Evolutionary conservation across 768 basidiomycete species (phyloP), one percentile per base, ranked within the genome.

Genomic region (Termitomyces sp.): DNA sequence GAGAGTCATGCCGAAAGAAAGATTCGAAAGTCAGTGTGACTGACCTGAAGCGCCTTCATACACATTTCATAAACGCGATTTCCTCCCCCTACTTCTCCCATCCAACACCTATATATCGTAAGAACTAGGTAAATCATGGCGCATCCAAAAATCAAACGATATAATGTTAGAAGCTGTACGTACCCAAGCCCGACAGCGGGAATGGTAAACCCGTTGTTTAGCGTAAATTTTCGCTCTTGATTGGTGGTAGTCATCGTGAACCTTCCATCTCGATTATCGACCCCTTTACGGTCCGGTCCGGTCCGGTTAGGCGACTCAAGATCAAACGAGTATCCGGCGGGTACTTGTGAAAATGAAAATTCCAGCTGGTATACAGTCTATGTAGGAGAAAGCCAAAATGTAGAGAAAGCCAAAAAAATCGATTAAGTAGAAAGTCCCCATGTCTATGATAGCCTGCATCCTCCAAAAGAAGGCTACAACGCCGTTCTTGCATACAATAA

Each of bases 51-150:
- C 12, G 74, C 73, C 26, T 69, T 69, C 26, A 60, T 52, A 37
- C 69, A 72, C 72, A 76, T 76, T 12, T 74, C 62, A 34, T 70
- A 65, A 10, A 78, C 78, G 24, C 78, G 74, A 59, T 77, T 71
- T 30, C 76, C 76, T 14, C 66, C 70, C 14, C 72, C 73, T 34
- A 61, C 58, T 1, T 18, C 46, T 26, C 76, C 76, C 75, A 78
- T 76, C 75, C 76, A 78, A 55, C 75, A 76, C 10, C 68, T 69
- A 52, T 16, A 57, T 18, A 14, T 3, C 14, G 34, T 3, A 0
- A 24, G n/a, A 13, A 39, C 22, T 27, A 53, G n/a, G 36, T n/a
- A 34, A 44, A n/a, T 33, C 40, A 30, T 58, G 56, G 32, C 45
- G n/a, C 22, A 14, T 0, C 32, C 32, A 22, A 42, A 26, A 50